Percentiles rank a stretch among this genome's conserved stretches.
Evolutionary conservation across 305 asterid species (phyloP).

Genomic region (Striga hermonthica): DNA sequence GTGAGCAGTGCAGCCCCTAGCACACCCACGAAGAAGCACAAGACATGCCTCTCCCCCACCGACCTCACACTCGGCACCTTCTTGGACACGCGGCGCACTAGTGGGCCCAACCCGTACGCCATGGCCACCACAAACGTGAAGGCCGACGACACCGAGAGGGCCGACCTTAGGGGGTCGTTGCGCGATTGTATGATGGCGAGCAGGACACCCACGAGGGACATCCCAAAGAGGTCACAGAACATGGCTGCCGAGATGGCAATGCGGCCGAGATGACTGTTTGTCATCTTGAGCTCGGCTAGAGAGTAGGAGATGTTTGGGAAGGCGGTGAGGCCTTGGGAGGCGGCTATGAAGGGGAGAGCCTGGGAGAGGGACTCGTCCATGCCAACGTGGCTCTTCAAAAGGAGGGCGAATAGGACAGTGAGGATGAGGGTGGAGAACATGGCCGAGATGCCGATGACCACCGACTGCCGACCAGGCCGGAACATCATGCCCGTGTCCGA

Average conservation of each 20-base stretch:
- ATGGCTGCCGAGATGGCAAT: slow-evolving; percentile 54
- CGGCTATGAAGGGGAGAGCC: slow-evolving; percentile 53
- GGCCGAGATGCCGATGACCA: slow-evolving; percentile 41
- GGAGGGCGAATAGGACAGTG: slow-evolving; percentile 29
- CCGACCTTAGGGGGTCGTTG: not conserved
- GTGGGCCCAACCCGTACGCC: slow-evolving; percentile 37
- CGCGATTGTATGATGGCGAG: slow-evolving; percentile 31
- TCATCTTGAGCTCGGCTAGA: slow-evolving; percentile 59
- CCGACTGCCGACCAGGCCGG: slow-evolving; percentile 45
- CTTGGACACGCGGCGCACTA: slow-evolving; percentile 25
- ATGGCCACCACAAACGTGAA: slow-evolving; percentile 23
- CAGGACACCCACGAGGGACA: slow-evolving; percentile 29
- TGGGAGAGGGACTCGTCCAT: slow-evolving; percentile 42
- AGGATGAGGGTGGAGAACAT: slow-evolving; percentile 30
- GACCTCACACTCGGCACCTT: slow-evolving; percentile 44
- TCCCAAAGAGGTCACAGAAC: slow-evolving; percentile 49
- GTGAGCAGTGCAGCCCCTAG: slow-evolving; percentile 37
- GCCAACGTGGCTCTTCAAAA: slow-evolving; percentile 25
- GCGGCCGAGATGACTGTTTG: slow-evolving; percentile 59
- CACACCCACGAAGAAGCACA: slow-evolving; percentile 31
- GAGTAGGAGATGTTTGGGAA: slow-evolving; percentile 62
- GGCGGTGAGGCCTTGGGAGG: slow-evolving; percentile 48
- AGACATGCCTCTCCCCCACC: slow-evolving; percentile 37
- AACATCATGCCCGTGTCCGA: slow-evolving; percentile 47
- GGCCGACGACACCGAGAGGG: slow-evolving; percentile 23